phyloP scores from a whole-genome alignment of 1,139 yeast species.

The Lodderomyces parapsilosis region DNA sequence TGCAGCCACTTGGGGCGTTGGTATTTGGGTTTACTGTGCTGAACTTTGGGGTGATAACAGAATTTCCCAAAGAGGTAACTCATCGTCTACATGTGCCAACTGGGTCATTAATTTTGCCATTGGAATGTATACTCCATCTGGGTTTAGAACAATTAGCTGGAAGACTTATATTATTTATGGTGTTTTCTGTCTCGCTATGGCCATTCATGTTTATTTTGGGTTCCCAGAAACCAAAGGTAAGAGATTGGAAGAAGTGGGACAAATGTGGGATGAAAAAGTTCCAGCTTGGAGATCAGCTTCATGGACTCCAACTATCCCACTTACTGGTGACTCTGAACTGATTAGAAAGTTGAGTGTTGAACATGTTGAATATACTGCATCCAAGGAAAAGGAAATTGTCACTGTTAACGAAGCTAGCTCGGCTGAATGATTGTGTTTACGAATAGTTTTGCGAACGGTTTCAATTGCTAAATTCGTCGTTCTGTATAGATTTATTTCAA shows the following conservation, averaged over 20 bases:
- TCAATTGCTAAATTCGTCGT: background rate
- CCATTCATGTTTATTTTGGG: slow-evolving; percentile 62
- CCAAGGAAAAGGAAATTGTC: background rate
- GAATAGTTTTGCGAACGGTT: background rate
- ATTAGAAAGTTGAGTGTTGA: slow-evolving; percentile 34
- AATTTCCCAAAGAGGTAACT: slow-evolving; percentile 57
- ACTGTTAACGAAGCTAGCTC: background rate
- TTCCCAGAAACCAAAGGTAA: slow-evolving; percentile 64
- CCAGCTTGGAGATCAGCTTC: slow-evolving; percentile 59
- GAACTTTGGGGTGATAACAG: slow-evolving; percentile 56
- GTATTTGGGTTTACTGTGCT: slow-evolving; percentile 57
- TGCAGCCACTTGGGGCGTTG: slow-evolving; percentile 60
- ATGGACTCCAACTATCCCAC: slow-evolving; percentile 40
- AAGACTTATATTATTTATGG: slow-evolving; percentile 47
- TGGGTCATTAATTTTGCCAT: slow-evolving; percentile 55
- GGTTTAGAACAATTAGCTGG: slow-evolving; percentile 48
- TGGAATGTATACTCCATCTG: slow-evolving; percentile 50
- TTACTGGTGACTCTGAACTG: slow-evolving; percentile 43
- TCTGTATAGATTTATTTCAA: background rate
- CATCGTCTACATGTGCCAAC: slow-evolving; percentile 50
- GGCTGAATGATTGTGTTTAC: background rate
- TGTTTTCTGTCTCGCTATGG: slow-evolving; percentile 51
- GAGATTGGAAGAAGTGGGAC: slow-evolving; percentile 61
- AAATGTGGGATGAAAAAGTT: slow-evolving; percentile 54
- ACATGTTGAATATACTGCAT: slow-evolving; percentile 18